Base-by-base conservation (phyloP, 345 rosid species). In the Pistacia atlantica region DNA sequence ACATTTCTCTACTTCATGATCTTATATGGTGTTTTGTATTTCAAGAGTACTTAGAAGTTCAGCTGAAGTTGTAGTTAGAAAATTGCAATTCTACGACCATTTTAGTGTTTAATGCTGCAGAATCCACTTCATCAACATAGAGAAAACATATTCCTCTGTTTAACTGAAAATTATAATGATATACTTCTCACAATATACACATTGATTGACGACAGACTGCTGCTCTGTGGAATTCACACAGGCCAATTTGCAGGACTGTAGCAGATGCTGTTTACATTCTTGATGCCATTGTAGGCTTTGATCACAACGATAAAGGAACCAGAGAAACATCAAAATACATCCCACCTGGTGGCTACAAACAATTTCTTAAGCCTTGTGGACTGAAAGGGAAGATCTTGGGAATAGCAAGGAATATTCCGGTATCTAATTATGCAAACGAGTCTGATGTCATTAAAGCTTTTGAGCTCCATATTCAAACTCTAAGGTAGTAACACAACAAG, bases 261-360 rank as follows among this genome's bases (percentile, higher is more conserved):
- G 49, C 89, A 3, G 91, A 89, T 69, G 87, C 95, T 22, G 90
- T 89, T 65, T 79, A 84, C 65, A 84, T 89, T 54, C 89, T 89
- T 59, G 95, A 91, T 74, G 90, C 86, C 80, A 88, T 91, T 5
- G 86, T 67, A 11, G 90, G 90, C 38, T 81, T 81, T 49, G 93
- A 91, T 85, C 52, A 60, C 4, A 77, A 76, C 6, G 95, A 91
- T 28, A 33, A 77, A 64, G 97, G 87, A 48, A 90, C 91, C 0
- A 75, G 48, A 59, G 25, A 58, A 3, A 90, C 96, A 0, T 79
- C 90, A 0, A 51, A 80, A 54, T 81, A 78, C 80, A 91, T 86
- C 55, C 93, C 93, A n/a, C 62, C n/a, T 8, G 96, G 88, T 5
- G 91, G 93, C 60, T 91, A 89, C 72, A 84, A 79, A 70, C 87